Conservation (phyloP, 2,329 filamentous ascomycete genomes). For the Thelonectria rubi region DNA sequence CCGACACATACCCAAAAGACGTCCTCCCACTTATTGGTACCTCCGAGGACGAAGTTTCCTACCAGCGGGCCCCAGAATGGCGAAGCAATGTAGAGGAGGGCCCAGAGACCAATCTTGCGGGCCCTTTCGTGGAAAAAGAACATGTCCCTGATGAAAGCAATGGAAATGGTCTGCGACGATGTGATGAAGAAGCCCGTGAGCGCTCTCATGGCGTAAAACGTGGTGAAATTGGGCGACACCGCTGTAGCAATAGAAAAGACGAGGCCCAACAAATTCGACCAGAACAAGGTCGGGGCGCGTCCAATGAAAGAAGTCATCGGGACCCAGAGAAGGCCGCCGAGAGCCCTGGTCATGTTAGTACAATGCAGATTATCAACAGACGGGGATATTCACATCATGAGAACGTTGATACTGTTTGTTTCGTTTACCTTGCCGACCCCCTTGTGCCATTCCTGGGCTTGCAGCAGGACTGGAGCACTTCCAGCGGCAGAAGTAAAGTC, state of each 20-base stretch:
- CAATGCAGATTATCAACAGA: neutral
- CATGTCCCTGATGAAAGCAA: slow-evolving; percentile 65
- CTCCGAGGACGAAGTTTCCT: slow-evolving; percentile 56
- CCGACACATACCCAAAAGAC: slow-evolving; percentile 59
- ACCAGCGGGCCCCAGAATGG: slow-evolving; percentile 57
- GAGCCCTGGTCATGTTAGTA: slow-evolving; percentile 13
- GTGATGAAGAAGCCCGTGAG: slow-evolving; percentile 55
- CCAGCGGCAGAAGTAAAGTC: slow-evolving; percentile 35
- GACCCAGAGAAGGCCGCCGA: slow-evolving; percentile 33
- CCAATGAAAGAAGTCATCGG: slow-evolving; percentile 32
- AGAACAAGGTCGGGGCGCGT: slow-evolving; percentile 33
- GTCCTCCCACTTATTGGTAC: slow-evolving; percentile 53
- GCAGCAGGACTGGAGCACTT: slow-evolving; percentile 29
- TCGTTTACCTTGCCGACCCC: slow-evolving; percentile 22
- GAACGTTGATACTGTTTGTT: slow-evolving; percentile 31
- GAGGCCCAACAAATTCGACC: slow-evolving; percentile 30
- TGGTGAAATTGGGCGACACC: slow-evolving; percentile 20
- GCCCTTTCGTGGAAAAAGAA: slow-evolving; percentile 68
- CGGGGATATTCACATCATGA: slow-evolving; percentile 25
- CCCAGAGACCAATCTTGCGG: slow-evolving; percentile 60
- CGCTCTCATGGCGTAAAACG: slow-evolving; percentile 25
- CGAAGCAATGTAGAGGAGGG: slow-evolving; percentile 49
- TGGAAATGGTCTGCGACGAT: slow-evolving; percentile 52
- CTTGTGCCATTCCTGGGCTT: slow-evolving; percentile 31
- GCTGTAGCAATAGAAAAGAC: slow-evolving; percentile 27